Conservation (phyloP, 208 protist species). For the Acanthamoeba polyphaga region DNA sequence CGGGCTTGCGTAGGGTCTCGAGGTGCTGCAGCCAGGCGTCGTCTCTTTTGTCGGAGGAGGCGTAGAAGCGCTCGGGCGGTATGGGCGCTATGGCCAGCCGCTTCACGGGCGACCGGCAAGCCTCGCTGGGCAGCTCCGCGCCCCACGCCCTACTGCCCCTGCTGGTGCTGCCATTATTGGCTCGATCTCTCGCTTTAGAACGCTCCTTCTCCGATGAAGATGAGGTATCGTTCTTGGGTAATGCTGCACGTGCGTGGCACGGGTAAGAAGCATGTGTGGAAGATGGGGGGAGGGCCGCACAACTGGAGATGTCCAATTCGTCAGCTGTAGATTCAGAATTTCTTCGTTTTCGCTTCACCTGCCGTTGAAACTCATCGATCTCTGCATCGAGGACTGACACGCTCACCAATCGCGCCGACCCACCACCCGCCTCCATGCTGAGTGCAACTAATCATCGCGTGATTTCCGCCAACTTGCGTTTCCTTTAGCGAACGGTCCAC, state of each 20-base stretch:
- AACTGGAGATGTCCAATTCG: neutral
- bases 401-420: neutral
- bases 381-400: neutral
- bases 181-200: neutral
- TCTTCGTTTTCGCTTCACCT: neutral
- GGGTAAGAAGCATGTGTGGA: neutral
- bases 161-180: too few species aligned
- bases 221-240: neutral
- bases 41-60: neutral
- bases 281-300: neutral
- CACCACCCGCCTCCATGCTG: too few species aligned
- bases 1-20: neutral
- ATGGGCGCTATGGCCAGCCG: neutral
- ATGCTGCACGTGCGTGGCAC: neutral
- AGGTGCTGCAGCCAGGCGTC: neutral
- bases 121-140: neutral
- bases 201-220: neutral
- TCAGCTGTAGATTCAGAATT: neutral
- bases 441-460: neutral
- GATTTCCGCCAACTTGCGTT: neutral
- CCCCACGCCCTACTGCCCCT: neutral
- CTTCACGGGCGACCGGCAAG: neutral
- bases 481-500: too few species aligned
- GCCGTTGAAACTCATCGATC: neutral
- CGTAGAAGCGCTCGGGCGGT: conserved; percentile 17